These are phyloP conservation scores for Aureobasidium leucospermi DNA, from an alignment of 2,329 filamentous ascomycete species.

Conservation along the genomic window DNA sequence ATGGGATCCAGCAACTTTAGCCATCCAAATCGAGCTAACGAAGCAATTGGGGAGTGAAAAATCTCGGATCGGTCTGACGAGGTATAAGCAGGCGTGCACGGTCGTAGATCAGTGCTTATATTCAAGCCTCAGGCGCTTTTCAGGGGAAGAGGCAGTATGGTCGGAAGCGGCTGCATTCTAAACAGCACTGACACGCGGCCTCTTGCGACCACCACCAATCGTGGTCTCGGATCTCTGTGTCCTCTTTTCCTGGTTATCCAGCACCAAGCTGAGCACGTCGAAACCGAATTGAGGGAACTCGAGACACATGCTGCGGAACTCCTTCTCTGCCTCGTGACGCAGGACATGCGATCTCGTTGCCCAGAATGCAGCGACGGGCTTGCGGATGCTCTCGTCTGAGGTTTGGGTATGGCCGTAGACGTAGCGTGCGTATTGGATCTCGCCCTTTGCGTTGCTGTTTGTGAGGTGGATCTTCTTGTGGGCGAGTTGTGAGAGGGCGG, in stretches of 20 bases:
- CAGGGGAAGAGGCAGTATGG: neutral
- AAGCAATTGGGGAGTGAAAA: neutral
- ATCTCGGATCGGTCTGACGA: neutral
- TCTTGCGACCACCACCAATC: constrained; percentile 29
- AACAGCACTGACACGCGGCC: constrained; percentile 26
- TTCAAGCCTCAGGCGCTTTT: neutral
- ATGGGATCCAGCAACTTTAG: neutral
- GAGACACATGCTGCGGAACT: constrained; percentile 78
- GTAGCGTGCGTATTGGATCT: constrained; percentile 86
- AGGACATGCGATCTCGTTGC: constrained; percentile 71
- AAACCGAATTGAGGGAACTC: constrained; percentile 89
- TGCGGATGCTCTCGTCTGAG: constrained; percentile 67
- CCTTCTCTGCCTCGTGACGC: constrained; percentile 75
- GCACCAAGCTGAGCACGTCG: constrained; percentile 69
- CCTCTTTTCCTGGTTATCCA: constrained; percentile 44
- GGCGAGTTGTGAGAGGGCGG: constrained; percentile 64
- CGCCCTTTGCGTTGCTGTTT: constrained; percentile 77
- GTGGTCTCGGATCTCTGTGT: constrained; percentile 29
- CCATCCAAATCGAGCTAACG: neutral
- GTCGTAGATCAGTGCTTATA: neutral
- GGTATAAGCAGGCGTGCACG: neutral
- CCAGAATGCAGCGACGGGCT: constrained; percentile 86
- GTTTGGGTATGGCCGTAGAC: constrained; percentile 70
- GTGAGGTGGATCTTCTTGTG: constrained; percentile 90
- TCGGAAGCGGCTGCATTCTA: neutral